A percentile compares a stretch with the other conserved stretches of the same genome.
Evolutionary conservation across 2,329 filamentous ascomycete genomes (phyloP).

Genomic region (Coniochaeta ligniaria): DNA sequence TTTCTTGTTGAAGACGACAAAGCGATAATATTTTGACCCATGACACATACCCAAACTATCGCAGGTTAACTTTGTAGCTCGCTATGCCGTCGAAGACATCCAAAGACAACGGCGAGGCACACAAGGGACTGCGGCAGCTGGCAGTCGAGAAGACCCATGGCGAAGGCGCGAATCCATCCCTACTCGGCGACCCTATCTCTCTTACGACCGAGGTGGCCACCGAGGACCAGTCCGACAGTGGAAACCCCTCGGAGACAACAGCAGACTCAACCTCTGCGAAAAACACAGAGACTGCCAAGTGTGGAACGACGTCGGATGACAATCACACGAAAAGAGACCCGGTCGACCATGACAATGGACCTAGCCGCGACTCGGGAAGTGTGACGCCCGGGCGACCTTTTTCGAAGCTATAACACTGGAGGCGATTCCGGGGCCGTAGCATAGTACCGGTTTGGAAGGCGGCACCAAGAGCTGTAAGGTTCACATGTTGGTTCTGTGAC

Average conservation of each 20-base stretch:
- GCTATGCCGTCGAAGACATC: neutral
- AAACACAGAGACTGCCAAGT: neutral
- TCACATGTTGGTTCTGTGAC: neutral
- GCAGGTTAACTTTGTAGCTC: neutral
- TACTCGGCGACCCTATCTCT: constrained; percentile 15
- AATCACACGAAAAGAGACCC: neutral
- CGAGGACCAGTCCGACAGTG: neutral
- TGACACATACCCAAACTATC: neutral
- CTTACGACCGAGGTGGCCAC: constrained; percentile 14
- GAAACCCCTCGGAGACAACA: neutral
- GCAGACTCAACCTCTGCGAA: neutral
- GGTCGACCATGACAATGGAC: neutral
- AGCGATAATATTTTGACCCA: neutral
- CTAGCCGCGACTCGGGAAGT: neutral
- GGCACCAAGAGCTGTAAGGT: neutral
- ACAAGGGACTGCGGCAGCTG: constrained; percentile 14
- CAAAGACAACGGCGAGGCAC: neutral
- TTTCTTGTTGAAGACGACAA: neutral
- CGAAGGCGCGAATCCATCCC: constrained; percentile 13
- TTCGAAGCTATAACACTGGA: neutral
- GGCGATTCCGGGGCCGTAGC: neutral
- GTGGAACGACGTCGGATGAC: neutral
- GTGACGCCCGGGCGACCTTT: neutral
- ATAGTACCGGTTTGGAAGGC: neutral
- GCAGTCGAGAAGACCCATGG: constrained; percentile 14